Base-by-base conservation (phyloP, 1,284 basidiomycete species). In the Mrakiaceae sp. region DNA sequence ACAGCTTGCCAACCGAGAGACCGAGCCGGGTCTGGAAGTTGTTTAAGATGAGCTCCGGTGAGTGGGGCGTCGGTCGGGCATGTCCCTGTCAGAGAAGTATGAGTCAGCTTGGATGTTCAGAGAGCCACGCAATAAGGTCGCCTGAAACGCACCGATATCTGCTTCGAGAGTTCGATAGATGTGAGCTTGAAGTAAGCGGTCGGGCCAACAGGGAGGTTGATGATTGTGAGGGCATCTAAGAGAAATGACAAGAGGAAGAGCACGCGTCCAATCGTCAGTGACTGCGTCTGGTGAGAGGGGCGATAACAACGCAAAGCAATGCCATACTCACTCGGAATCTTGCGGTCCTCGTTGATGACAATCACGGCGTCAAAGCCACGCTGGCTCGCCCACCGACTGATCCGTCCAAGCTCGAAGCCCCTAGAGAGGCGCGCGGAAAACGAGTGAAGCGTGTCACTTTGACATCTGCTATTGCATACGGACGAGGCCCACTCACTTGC, bases 151-250 rank as follows among this genome's bases (percentile, higher is more conserved):
- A 91, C 90, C 73, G 84, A 87, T 63, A 98, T 95, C 70, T 92
- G 82, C 72, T 87, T 84, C 12, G 90, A 89, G 11, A 92, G 81
- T 70, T 88, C 83, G 50, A 98, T 81, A 7, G 91, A 95, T 0
- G 90, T 88, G 53, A 99, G 81, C 74, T 91, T 95, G 81, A 98
- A 98, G 75, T 96, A 95, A 0, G 94, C 94, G 0, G 92, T 92
- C 0, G 96, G 96, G 1, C 96, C 96, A 60, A 85, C 79, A 0
- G 96, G 96, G 11, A 99, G 83, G 72, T 94, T 84, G 57, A 94
- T 84, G 58, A 98, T 76, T 0, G 95, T 98, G 68, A 98, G 85
- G 3, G 92, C 91, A 76, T 96, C 95, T 88, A 71, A 69, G 58
- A 58, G 51, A 54, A 12, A 52, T 57, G 10, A 16, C 8, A 2